phyloP scores from a whole-genome alignment of 2,329 filamentous ascomycete species.

The Fusarium sp. region DNA sequence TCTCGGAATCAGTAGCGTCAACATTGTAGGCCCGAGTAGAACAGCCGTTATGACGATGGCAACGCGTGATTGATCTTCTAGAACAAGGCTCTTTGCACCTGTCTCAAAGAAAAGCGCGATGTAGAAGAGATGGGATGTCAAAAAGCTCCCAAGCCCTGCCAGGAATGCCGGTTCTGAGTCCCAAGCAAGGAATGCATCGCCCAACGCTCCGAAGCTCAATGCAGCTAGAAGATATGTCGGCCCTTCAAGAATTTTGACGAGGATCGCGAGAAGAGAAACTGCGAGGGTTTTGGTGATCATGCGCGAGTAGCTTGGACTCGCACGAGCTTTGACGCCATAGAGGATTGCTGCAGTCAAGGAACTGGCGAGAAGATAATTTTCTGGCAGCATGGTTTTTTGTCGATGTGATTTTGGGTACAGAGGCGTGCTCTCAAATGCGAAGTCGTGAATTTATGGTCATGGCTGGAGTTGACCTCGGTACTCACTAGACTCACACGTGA shows the following conservation, averaged over 20 bases:
- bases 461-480: not conserved
- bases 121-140: not conserved
- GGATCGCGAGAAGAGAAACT: not conserved
- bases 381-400: not conserved
- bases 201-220: not conserved
- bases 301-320: not conserved
- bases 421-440: rapidly evolving
- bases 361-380: not conserved
- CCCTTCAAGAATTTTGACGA: not conserved
- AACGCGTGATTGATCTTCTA: not conserved
- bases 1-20: rapidly evolving
- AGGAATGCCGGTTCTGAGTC: not conserved
- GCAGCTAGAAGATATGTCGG: not conserved
- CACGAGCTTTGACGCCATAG: not conserved
- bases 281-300: not conserved
- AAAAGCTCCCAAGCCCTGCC: not conserved
- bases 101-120: not conserved
- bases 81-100: not conserved
- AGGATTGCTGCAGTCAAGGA: not conserved
- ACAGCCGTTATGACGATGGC: not conserved
- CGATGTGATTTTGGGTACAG: rapidly evolving
- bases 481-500: not conserved
- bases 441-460: not conserved
- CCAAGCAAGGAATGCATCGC: not conserved
- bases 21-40: rapidly evolving